A percentile compares a stretch with the other conserved stretches of the same genome.
These are phyloP conservation scores for Chaetomium strumarium DNA, from an alignment of 2,329 filamentous ascomycete species.

Conservation along the genomic window DNA sequence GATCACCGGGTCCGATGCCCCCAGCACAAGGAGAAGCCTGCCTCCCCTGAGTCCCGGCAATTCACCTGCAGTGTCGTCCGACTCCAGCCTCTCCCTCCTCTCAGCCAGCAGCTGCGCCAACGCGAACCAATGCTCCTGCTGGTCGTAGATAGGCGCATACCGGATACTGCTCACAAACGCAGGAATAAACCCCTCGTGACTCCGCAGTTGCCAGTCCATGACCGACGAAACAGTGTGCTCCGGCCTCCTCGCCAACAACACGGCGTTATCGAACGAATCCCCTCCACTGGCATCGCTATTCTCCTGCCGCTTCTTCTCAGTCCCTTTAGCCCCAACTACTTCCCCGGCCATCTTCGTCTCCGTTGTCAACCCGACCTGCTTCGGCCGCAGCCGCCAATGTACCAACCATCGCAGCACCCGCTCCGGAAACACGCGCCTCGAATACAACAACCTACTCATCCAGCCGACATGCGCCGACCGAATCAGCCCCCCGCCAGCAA, in stretches of 20 bases:
- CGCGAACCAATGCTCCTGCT: conserved; percentile 55
- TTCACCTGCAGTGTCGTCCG: conserved; percentile 28
- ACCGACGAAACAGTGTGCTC: conserved; percentile 54
- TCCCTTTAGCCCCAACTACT: conserved; percentile 29
- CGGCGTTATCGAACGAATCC: conserved; percentile 39
- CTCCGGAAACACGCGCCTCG: conserved; percentile 53
- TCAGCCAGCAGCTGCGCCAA: conserved; percentile 46
- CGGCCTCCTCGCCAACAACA: conserved; percentile 47
- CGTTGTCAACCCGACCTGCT: conserved; percentile 26
- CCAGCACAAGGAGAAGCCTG: conserved; percentile 61
- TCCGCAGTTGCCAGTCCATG: conserved; percentile 62
- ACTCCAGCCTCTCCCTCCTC: conserved; percentile 30
- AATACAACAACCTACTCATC: conserved; percentile 58
- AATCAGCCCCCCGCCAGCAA: conserved; percentile 65
- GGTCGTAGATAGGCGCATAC: conserved; percentile 61
- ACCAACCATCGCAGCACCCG: conserved; percentile 50
- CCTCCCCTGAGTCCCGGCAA: conserved; percentile 34
- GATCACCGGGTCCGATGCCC: conserved; percentile 60
- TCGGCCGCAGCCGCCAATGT: conserved; percentile 42
- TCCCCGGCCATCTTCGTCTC: conserved; percentile 34
- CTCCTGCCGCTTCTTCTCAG: conserved; percentile 22
- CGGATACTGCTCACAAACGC: conserved; percentile 68
- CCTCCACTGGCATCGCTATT: conserved; percentile 36
- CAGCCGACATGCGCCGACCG: conserved; percentile 56
- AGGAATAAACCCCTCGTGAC: conserved; percentile 61